Evolutionary conservation across 1,284 basidiomycete genomes (phyloP).

Genomic region (Athelia psychrophila): DNA sequence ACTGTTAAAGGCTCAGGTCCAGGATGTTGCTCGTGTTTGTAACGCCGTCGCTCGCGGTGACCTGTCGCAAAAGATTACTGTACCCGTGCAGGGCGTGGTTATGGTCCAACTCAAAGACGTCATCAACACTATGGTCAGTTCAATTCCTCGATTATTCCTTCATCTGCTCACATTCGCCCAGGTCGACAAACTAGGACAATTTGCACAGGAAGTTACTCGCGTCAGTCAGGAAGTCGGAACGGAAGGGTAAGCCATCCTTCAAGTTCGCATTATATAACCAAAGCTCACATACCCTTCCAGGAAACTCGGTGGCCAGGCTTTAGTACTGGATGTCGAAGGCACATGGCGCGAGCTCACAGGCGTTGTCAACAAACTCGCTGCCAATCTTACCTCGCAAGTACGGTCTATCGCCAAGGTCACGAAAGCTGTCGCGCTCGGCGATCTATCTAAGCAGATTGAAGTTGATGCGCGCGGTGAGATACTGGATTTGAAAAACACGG

Average conservation of each 20-base stretch:
- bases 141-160: slow-evolving; percentile 7
- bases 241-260: slow-evolving; percentile 59
- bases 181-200: slow-evolving; percentile 79
- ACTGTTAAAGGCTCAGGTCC: slow-evolving; percentile 79
- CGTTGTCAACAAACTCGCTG: slow-evolving; percentile 91
- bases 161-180: slow-evolving; percentile 18
- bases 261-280: slow-evolving; percentile 1
- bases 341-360: slow-evolving; percentile 91
- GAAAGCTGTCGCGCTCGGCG: slow-evolving; percentile 96
- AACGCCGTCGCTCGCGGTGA: slow-evolving; percentile 96
- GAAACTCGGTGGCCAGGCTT: slow-evolving; percentile 89
- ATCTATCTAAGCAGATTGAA: slow-evolving; percentile 94
- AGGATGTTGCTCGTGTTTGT: slow-evolving; percentile 89
- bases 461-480: slow-evolving; percentile 98
- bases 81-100: slow-evolving; percentile 92
- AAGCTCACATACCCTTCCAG: slow-evolving; percentile 30
- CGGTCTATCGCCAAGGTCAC: slow-evolving; percentile 94
- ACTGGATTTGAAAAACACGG: slow-evolving; percentile 94
- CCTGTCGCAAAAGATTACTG: slow-evolving; percentile 94
- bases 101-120: slow-evolving; percentile 99
- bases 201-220: slow-evolving; percentile 83
- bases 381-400: slow-evolving; percentile 93
- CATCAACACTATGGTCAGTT: slow-evolving; percentile 90
- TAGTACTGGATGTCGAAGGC: slow-evolving; percentile 91
- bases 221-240: slow-evolving; percentile 92